Percentiles rank a stretch among this genome's conserved stretches.
phyloP scores from a whole-genome alignment of 1,284 basidiomycete species.

The Phellopilus nigrolimitatus region DNA sequence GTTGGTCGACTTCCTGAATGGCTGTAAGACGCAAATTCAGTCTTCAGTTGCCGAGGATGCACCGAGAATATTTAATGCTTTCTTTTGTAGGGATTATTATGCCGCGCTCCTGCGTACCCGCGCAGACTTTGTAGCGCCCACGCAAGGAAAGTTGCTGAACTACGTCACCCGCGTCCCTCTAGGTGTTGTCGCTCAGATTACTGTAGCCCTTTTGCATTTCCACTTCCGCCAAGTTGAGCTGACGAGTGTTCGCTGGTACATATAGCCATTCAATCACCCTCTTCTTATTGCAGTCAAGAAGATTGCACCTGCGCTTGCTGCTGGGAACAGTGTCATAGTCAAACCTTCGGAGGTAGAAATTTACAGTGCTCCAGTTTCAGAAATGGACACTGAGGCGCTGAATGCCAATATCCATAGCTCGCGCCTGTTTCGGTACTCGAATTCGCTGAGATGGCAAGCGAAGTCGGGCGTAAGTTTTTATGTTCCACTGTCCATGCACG shows the following conservation, averaged over 20 bases:
- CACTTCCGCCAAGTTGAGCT: not conserved
- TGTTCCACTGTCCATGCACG: not conserved
- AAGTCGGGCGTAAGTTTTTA: constrained; percentile 54
- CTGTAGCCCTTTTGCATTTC: constrained; percentile 37
- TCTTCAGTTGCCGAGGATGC: constrained; percentile 20
- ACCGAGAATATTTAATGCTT: constrained; percentile 4
- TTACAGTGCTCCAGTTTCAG: not conserved
- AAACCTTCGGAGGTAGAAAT: constrained; percentile 69
- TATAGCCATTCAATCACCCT: constrained; percentile 77
- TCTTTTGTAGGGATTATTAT: constrained; percentile 59
- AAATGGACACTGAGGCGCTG: not conserved
- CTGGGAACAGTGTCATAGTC: constrained; percentile 77
- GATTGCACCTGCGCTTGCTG: constrained; percentile 78
- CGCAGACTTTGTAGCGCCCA: constrained; percentile 67
- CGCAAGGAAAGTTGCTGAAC: constrained; percentile 72
- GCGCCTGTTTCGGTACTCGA: constrained; percentile 76
- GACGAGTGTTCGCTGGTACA: not conserved
- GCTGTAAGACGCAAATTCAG: constrained; percentile 47
- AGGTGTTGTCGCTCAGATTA: constrained; percentile 81
- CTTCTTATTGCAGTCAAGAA: constrained; percentile 82
- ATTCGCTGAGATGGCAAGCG: constrained; percentile 58
- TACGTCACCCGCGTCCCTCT: constrained; percentile 74
- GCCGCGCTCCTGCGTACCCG: constrained; percentile 67
- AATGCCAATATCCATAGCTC: constrained; percentile 44
- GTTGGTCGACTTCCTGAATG: constrained; percentile 72